phyloP scores from a whole-genome alignment of 352 stramenopile genomes.

The Aphanomyces invadans region DNA sequence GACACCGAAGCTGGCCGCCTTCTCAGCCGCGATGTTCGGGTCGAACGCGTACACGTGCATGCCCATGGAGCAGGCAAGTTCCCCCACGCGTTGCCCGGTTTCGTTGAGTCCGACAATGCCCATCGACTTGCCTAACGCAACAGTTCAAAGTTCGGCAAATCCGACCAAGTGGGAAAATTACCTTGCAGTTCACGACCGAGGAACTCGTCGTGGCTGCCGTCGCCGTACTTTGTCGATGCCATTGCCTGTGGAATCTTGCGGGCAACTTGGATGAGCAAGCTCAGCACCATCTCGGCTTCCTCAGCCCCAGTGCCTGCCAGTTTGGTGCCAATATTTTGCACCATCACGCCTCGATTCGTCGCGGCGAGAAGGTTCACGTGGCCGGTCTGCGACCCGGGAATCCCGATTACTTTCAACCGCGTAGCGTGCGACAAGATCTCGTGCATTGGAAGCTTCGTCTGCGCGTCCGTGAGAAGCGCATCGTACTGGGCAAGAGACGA shows the following conservation, averaged over 20 bases:
- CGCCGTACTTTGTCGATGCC: slow-evolving; percentile 25
- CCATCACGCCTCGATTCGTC: slow-evolving; percentile 61
- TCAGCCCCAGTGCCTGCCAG: slow-evolving; percentile 62
- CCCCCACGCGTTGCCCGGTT: slow-evolving; percentile 57
- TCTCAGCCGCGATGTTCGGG: slow-evolving; percentile 63
- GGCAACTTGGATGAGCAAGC: slow-evolving; percentile 53
- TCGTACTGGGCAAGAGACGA: slow-evolving; percentile 5
- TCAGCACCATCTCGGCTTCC: slow-evolving; percentile 61
- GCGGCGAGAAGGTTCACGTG: slow-evolving; percentile 67
- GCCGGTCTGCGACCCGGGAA: slow-evolving; percentile 30
- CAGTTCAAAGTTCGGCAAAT: neutral
- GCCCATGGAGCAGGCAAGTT: slow-evolving; percentile 65
- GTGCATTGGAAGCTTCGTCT: slow-evolving; percentile 2
- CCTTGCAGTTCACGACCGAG: slow-evolving; percentile 44
- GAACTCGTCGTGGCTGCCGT: slow-evolving; percentile 37
- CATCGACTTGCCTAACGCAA: slow-evolving; percentile 39
- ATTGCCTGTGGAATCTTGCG: slow-evolving; percentile 51
- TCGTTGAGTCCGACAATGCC: slow-evolving; percentile 68
- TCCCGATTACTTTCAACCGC: slow-evolving; percentile 7
- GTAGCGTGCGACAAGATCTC: slow-evolving; percentile 6
- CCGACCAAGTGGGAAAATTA: too few relatives aligned
- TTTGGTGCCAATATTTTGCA: slow-evolving; percentile 70
- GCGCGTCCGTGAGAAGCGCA: neutral
- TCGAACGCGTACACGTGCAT: slow-evolving; percentile 65
- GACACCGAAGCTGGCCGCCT: slow-evolving; percentile 51